phyloP scores from a whole-genome alignment of 179 eudicot genomes.

The Amaranthus tricolor region DNA sequence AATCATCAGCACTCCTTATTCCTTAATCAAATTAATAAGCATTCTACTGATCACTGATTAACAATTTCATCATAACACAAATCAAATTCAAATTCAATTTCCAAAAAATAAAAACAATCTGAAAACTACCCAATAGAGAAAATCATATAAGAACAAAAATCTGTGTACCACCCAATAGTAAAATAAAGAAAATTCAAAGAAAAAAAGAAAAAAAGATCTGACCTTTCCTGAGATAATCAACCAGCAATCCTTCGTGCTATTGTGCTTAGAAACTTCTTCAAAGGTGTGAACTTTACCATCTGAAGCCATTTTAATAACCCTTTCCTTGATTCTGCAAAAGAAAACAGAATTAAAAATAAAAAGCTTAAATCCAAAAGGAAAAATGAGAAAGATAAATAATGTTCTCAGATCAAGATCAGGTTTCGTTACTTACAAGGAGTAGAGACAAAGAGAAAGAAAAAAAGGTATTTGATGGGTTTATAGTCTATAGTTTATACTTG shows the following conservation, averaged over 20 bases:
- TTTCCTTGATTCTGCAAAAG: not conserved
- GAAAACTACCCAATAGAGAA: not conserved
- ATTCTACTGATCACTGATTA: too few relatives aligned
- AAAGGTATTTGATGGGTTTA: too few relatives aligned
- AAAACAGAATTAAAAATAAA: not conserved
- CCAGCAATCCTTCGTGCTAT: constrained; percentile 66
- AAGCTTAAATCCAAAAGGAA: not conserved
- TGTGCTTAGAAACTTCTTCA: constrained; percentile 64
- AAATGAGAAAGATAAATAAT: constrained; percentile 14
- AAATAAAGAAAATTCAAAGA: constrained; percentile 3
- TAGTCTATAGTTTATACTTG: not conserved
- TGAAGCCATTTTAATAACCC: constrained; percentile 37
- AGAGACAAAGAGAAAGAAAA: not conserved
- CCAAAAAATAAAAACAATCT: not conserved
- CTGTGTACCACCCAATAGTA: not conserved
- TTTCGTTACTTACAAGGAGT: constrained; percentile 31
- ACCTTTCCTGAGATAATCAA: constrained; percentile 68
- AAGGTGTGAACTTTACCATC: constrained; percentile 51
- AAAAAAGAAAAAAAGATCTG: constrained; percentile 24
- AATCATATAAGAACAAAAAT: constrained; percentile 1
- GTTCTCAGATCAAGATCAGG: constrained; percentile 14
- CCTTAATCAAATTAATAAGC: too few relatives aligned
- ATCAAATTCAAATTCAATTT: not conserved
- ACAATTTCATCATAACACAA: not conserved
- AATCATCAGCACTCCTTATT: too few relatives aligned